Evolutionary conservation across 2,329 filamentous ascomycete species (phyloP), one percentile per base, ranked within the genome.

Genomic region (Fusarium beomiforme): DNA sequence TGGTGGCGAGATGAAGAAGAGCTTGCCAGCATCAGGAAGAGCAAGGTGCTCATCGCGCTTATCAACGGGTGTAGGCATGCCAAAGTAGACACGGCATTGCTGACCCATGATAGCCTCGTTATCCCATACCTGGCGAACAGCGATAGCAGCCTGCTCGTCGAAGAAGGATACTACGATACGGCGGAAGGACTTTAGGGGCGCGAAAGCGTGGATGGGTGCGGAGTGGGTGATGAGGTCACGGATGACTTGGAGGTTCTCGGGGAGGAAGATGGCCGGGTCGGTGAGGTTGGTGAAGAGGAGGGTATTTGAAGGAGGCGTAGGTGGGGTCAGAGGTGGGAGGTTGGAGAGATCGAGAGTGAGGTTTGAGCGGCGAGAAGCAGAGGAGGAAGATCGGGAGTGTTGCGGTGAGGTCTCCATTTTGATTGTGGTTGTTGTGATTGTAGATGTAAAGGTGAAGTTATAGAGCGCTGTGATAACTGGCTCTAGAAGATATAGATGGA

Each of bases 221-320:
- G 90, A 89, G 53, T 87, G 81, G 76, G 88, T 84, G 79, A 96
- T 90, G 64, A 93, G 89, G 59, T 90, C 86, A 78, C 90, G 91
- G 76, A 95, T 92, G 67, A 88, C 89, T 75, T 92, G 88, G 64
- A 95, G 86, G 81, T 93, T 94, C 69, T 91, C 87, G 21, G 92
- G 85, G 64, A 88, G 85, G 86, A 95, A 96, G 83, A 94, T 90
- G 76, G 92, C 90, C 64, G 86, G 83, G 72, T 93, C 89, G 77
- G 90, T 84, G 66, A 96, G 89, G 83, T 94, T 94, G 76, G 93
- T 96, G 78, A 96, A 91, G 77, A 96, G 89, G 61, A 96, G 90
- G 1, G 93, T 96, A 84, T 96, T 96, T 73, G 91, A 92, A 9
- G 92, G 91, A 59, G 91, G 89, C 29, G 92, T 90, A n/a, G 93